A percentile compares a stretch with the other conserved stretches of the same genome.
phyloP scores from a whole-genome alignment of 2,329 filamentous ascomycete genomes.

The Cladorrhinum sp. region DNA sequence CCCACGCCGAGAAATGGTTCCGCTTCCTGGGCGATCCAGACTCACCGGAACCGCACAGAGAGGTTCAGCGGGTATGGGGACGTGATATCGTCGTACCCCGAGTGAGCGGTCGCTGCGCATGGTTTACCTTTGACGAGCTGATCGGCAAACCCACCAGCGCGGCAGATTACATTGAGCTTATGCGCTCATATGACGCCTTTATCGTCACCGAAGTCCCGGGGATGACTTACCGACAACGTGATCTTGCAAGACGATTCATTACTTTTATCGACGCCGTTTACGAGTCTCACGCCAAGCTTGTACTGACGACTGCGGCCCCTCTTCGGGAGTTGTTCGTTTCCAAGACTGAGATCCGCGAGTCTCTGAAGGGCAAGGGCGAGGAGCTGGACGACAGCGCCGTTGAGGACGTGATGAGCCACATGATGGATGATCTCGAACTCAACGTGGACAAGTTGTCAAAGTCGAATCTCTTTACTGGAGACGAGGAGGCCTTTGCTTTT shows the following conservation, averaged over 20 bases:
- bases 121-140: slow-evolving; percentile 89
- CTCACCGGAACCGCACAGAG: slow-evolving; percentile 69
- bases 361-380: slow-evolving; percentile 47
- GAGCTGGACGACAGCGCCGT: slow-evolving; percentile 45
- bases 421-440: slow-evolving; percentile 85
- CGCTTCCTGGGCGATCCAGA: slow-evolving; percentile 84
- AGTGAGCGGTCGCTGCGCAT: slow-evolving; percentile 82
- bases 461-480: slow-evolving; percentile 83
- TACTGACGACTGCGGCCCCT: slow-evolving; percentile 84
- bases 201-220: slow-evolving; percentile 87
- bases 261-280: slow-evolving; percentile 98
- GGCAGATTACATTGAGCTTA: slow-evolving; percentile 91
- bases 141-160: slow-evolving; percentile 86
- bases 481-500: slow-evolving; percentile 96
- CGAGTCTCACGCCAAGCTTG: slow-evolving; percentile 87
- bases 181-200: slow-evolving; percentile 86
- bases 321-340: slow-evolving; percentile 84
- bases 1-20: slow-evolving; percentile 94
- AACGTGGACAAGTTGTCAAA: slow-evolving; percentile 82
- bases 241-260: slow-evolving; percentile 89
- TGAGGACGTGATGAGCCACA: slow-evolving; percentile 68
- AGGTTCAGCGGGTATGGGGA: slow-evolving; percentile 86
- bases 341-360: slow-evolving; percentile 62
- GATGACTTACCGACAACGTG: slow-evolving; percentile 83
- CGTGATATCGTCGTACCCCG: slow-evolving; percentile 82